Evolutionary conservation across 192 early-diverging fungal genomes (phyloP).

Genomic region (Tieghemiomyces parasiticus): DNA sequence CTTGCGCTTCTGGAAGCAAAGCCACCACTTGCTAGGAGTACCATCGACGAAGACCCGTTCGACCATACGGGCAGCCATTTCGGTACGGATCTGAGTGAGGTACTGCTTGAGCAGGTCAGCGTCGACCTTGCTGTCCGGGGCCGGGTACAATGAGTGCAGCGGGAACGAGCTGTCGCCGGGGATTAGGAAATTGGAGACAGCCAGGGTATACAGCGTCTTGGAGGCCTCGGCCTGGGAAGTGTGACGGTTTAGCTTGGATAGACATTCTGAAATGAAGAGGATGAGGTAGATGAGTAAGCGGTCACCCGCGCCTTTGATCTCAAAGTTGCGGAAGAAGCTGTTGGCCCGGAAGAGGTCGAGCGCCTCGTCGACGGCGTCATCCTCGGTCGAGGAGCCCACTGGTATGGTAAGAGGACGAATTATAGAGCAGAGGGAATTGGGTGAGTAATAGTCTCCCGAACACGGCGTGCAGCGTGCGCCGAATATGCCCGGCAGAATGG

Average conservation of each 20-base stretch:
- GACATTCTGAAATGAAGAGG: slow-evolving; percentile 78
- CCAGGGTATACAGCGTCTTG: slow-evolving; percentile 67
- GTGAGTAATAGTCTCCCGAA: too few species aligned
- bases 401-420: slow-evolving; percentile 3
- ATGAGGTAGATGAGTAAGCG: slow-evolving; percentile 90
- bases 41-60: slow-evolving; percentile 63
- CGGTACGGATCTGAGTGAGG: slow-evolving; percentile 79
- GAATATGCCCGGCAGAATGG: too few species aligned
- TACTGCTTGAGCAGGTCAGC: slow-evolving; percentile 77
- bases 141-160: slow-evolving; percentile 74
- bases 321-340: slow-evolving; percentile 97
- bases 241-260: slow-evolving; percentile 46
- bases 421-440: neutral
- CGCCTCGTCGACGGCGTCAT: slow-evolving; percentile 93
- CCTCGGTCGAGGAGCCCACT: slow-evolving; percentile 15
- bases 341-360: slow-evolving; percentile 90
- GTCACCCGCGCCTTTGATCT: slow-evolving; percentile 89
- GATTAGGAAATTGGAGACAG: slow-evolving; percentile 78
- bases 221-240: slow-evolving; percentile 54
- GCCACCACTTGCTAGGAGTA: slow-evolving; percentile 94
- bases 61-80: slow-evolving; percentile 58
- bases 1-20: slow-evolving; percentile 97
- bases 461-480: too few species aligned
- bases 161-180: slow-evolving; percentile 90
- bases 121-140: slow-evolving; percentile 53